Evolutionary conservation across 345 rosid species (phyloP), one percentile per base, ranked within the genome.

Genomic region (Geranium rotundifolium): DNA sequence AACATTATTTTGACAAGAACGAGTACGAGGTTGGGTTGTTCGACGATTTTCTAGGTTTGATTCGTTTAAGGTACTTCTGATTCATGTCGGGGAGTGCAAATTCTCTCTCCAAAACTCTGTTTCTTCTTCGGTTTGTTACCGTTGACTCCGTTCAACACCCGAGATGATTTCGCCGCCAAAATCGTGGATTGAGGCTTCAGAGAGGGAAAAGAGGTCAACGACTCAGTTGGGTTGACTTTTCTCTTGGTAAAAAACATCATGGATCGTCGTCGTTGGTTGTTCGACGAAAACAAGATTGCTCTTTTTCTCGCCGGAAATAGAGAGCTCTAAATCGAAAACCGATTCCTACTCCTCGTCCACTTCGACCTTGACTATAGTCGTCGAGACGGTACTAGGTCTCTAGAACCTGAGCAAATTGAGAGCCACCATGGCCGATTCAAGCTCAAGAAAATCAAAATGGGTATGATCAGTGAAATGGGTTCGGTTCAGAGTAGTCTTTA

Each of bases 271-370:
- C 37, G n/a, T n/a, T n/a, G n/a, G n/a, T n/a, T n/a, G n/a, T n/a
- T n/a, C n/a, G n/a, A n/a, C n/a, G n/a, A n/a, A n/a, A n/a, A n/a
- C n/a, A n/a, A 31, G 37, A 58, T 63, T 17, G 65, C 56, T 29
- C 58, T 23, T 56, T 29, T 57, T 67, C 39, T 31, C 50, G 0
- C 18, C 15, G 71, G 82, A 76, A 18, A 80, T 79, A 73, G 92
- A 70, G 61, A 92, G 85, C 77, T 92, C 87, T 66, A 92, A 68
- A 64, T 92, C 98, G 71, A 89, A 82, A 78, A 87, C 87, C 0
- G 96, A 89, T 63, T 92, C 98, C 56, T 75, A 96, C 60, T 87
- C 92, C 0, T 70, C 82, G 6, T 57, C 59, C 7, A 10, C 60
- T 0, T 2, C 56, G 16, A 17, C 15, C 19, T 29, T 0, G 64